These are phyloP conservation scores for Allomyces arbusculus DNA, from an alignment of 192 early-diverging fungal species.

Conservation along the genomic window DNA sequence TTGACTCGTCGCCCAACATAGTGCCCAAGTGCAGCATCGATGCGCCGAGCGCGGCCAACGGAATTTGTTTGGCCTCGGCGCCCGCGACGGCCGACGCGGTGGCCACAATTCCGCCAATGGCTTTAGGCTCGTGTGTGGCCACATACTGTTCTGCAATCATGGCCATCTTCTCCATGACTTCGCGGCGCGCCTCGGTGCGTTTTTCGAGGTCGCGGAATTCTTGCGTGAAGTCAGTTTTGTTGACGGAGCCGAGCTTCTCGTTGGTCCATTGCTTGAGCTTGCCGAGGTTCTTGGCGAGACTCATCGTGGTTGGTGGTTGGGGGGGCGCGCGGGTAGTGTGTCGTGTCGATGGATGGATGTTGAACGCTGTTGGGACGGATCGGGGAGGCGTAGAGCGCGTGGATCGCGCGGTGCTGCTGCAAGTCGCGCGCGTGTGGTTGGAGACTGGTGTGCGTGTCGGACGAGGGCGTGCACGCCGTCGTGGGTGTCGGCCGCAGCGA, in stretches of 20 bases:
- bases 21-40: slow-evolving; percentile 40
- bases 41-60: slow-evolving; percentile 40
- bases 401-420: too few relatives aligned
- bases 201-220: slow-evolving; percentile 60
- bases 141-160: slow-evolving; percentile 20
- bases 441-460: too few relatives aligned
- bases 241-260: slow-evolving; percentile 50
- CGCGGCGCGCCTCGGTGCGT: slow-evolving; percentile 43
- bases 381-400: too few relatives aligned
- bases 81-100: slow-evolving; percentile 23
- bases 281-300: slow-evolving; percentile 26
- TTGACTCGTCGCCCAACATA: slow-evolving; percentile 7
- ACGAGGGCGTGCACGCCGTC: too few relatives aligned
- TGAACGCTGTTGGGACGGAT: too few relatives aligned
- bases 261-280: slow-evolving; percentile 59
- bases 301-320: too few relatives aligned
- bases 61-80: slow-evolving; percentile 33
- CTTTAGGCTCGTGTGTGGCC: slow-evolving; percentile 4
- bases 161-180: slow-evolving; percentile 43
- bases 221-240: slow-evolving; percentile 55
- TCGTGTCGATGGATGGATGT: too few relatives aligned
- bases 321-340: too few relatives aligned
- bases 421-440: too few relatives aligned
- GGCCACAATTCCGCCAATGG: slow-evolving; percentile 42
- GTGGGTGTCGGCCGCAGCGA: too few relatives aligned